Conservation (phyloP, 805 yeast genomes). For the Starmera pachycereana region DNA sequence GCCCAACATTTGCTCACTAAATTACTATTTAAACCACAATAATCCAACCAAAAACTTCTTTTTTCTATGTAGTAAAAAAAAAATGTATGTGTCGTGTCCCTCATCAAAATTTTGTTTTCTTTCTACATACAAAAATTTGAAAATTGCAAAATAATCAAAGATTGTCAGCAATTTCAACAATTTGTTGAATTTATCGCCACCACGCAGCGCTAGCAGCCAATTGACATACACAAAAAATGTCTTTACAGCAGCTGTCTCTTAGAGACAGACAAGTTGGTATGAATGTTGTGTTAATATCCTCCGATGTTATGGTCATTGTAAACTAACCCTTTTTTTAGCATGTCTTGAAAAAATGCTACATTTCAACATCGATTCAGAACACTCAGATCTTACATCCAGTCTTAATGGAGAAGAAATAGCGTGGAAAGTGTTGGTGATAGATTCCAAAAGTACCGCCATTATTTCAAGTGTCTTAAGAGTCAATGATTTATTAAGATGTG, state of each 20-base stretch:
- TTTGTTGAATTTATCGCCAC: too few relatives aligned
- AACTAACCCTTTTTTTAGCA: conserved; percentile 10
- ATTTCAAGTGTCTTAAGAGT: conserved; percentile 89
- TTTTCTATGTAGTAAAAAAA: too few relatives aligned
- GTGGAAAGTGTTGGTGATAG: conserved; percentile 90
- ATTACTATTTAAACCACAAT: too few relatives aligned
- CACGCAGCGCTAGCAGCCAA: too few relatives aligned
- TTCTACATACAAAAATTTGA: too few relatives aligned
- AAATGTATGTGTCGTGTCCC: too few relatives aligned
- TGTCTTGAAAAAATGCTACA: conserved; percentile 77
- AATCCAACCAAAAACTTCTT: too few relatives aligned
- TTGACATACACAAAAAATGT: conserved; percentile 5
- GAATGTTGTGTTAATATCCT: conserved; percentile 4
- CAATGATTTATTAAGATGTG: conserved; percentile 80
- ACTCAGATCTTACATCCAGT: conserved; percentile 42
- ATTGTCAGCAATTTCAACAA: too few relatives aligned
- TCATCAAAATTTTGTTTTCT: too few relatives aligned
- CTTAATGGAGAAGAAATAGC: conserved; percentile 54
- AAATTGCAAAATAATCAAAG: too few relatives aligned
- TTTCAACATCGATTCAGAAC: conserved; percentile 53
- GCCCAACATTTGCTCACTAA: too few relatives aligned
- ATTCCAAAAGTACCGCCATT: conserved; percentile 69
- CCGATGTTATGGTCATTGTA: background rate
- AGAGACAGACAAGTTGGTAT: conserved; percentile 32
- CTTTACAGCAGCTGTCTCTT: conserved; percentile 18